A percentile compares a stretch with the other conserved stretches of the same genome.
Evolutionary conservation across 129 eudicot genomes (phyloP).

Genomic region (Ambrosia artemisiifolia): DNA sequence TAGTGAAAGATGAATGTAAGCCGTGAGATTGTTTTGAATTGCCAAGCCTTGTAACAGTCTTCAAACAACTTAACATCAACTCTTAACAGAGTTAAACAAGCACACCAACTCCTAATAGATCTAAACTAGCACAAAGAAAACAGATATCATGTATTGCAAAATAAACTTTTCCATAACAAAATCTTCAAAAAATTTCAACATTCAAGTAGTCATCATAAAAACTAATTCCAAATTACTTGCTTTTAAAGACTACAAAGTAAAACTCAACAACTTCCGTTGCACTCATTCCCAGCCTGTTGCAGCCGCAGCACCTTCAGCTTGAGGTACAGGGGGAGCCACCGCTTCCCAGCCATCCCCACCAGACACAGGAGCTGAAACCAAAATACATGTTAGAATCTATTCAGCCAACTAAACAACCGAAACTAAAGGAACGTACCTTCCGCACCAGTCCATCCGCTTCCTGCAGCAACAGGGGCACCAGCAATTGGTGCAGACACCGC

Average conservation of each 20-base stretch:
- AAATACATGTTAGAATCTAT: neutral
- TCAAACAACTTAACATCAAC: too few species aligned
- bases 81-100: neutral
- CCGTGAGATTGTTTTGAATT: too few species aligned
- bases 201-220: slow-evolving; percentile 15
- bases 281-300: slow-evolving; percentile 33
- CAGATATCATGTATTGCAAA: neutral
- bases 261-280: neutral
- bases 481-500: slow-evolving; percentile 25
- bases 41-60: too few species aligned
- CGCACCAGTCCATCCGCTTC: slow-evolving; percentile 42
- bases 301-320: slow-evolving; percentile 20
- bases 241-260: slow-evolving; percentile 21
- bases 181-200: slow-evolving; percentile 28
- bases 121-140: neutral
- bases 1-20: too few species aligned
- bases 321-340: slow-evolving; percentile 29
- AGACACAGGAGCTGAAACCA: slow-evolving; percentile 29
- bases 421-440: slow-evolving; percentile 30
- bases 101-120: neutral
- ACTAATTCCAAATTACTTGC: slow-evolving; percentile 20
- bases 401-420: too few species aligned
- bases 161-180: slow-evolving; percentile 24
- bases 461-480: slow-evolving; percentile 37
- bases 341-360: slow-evolving; percentile 42